These are phyloP conservation scores for Hondaea fermentalgiana DNA, from an alignment of 108 stramenopile species.

Conservation along the genomic window DNA sequence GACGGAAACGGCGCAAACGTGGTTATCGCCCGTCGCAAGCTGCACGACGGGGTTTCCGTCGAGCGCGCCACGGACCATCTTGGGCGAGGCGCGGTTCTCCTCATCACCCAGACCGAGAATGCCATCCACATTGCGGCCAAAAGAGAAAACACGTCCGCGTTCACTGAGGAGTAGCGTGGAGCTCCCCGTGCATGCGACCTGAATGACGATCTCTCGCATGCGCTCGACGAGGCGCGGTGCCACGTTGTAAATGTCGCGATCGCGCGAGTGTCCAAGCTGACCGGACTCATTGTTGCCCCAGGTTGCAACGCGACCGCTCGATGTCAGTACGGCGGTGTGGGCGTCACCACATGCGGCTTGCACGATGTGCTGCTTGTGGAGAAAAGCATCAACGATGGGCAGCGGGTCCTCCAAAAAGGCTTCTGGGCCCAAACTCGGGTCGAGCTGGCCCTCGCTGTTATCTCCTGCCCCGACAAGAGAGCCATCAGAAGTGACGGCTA, in stretches of 20 bases:
- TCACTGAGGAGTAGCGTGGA: constrained; percentile 38
- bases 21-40: background rate
- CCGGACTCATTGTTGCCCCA: constrained; percentile 40
- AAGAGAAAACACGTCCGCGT: constrained; percentile 31
- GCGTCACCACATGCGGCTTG: constrained; percentile 33
- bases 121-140: background rate
- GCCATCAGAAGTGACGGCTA: constrained; percentile 36
- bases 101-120: background rate
- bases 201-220: background rate
- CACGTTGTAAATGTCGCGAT: constrained; percentile 14
- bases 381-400: background rate
- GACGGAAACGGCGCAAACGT: constrained; percentile 10
- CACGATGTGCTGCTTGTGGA: constrained; percentile 26
- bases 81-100: background rate
- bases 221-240: constrained; percentile 18
- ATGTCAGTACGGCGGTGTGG: constrained; percentile 37
- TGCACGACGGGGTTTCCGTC: background rate
- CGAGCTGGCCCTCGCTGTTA: constrained; percentile 46
- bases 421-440: background rate
- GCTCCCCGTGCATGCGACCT: constrained; percentile 42
- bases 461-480: constrained; percentile 29
- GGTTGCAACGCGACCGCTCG: constrained; percentile 27
- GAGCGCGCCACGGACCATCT: background rate
- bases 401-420: background rate
- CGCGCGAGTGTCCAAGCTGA: constrained; percentile 42